phyloP scores from a whole-genome alignment of 1,139 yeast species.

The Pichia terricola region DNA sequence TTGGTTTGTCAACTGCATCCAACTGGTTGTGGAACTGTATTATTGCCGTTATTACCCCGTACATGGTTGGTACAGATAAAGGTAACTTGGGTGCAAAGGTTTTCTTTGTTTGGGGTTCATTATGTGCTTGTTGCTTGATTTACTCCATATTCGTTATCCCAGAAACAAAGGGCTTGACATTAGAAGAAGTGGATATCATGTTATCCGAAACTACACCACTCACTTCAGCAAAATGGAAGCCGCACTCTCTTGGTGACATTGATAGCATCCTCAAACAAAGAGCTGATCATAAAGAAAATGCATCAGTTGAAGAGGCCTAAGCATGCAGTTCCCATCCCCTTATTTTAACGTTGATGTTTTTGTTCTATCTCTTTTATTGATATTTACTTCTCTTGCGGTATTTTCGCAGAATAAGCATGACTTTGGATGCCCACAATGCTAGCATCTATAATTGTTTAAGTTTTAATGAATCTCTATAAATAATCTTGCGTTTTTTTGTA shows the following conservation, averaged over 20 bases:
- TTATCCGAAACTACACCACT: conserved; percentile 26
- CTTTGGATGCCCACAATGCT: no score
- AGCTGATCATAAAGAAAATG: conserved; percentile 7
- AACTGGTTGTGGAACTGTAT: conserved; percentile 33
- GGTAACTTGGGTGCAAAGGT: conserved; percentile 61
- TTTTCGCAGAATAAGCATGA: no score
- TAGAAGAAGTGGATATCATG: conserved; percentile 45
- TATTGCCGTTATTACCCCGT: conserved; percentile 28
- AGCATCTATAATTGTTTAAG: no score
- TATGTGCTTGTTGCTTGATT: conserved; percentile 27
- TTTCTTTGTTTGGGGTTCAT: conserved; percentile 64
- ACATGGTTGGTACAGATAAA: conserved; percentile 45
- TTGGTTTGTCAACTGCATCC: conserved; percentile 27
- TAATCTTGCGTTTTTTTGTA: no score
- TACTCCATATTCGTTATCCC: conserved; percentile 41
- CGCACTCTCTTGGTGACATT: conserved; percentile 13
- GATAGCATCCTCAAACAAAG: conserved; percentile 3
- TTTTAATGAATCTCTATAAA: no score
- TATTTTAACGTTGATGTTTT: no score
- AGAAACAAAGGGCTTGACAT: conserved; percentile 47
- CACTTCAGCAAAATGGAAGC: conserved; percentile 24
- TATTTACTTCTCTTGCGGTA: no score
- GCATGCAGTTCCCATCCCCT: no score
- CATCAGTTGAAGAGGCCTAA: no score
- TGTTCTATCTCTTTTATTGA: no score